A percentile compares a stretch with the other conserved stretches of the same genome.
These are phyloP conservation scores for Blastomyces gilchristii DNA, from an alignment of 2,329 filamentous ascomycete species.

Conservation along the genomic window DNA sequence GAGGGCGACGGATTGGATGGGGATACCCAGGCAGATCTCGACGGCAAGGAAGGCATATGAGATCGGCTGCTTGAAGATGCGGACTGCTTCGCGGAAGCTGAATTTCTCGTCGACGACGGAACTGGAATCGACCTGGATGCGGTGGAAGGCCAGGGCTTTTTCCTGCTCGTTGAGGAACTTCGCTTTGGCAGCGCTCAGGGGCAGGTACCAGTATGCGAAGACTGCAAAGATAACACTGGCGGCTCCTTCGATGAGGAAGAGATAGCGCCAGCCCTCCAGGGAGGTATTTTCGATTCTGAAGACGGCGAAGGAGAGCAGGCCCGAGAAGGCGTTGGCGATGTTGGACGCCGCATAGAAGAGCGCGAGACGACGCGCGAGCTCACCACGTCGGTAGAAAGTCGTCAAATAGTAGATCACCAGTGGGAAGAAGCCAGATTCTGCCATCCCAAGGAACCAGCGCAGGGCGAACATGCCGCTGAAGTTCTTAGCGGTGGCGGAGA, in stretches of 20 bases:
- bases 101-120: conserved; percentile 51
- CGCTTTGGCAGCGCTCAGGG: conserved; percentile 52
- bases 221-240: conserved; percentile 51
- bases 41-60: conserved; percentile 47
- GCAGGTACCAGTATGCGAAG: conserved; percentile 61
- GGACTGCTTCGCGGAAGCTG: conserved; percentile 41
- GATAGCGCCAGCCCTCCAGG: conserved; percentile 43
- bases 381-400: conserved; percentile 60
- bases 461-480: conserved; percentile 58
- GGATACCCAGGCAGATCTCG: conserved; percentile 50
- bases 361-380: conserved; percentile 59
- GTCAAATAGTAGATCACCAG: conserved; percentile 56
- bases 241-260: conserved; percentile 48
- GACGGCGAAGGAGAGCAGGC: conserved; percentile 49
- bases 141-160: conserved; percentile 56
- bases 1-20: conserved; percentile 46
- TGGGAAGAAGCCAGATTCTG: conserved; percentile 60
- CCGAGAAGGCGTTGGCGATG: conserved; percentile 59
- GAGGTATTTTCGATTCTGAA: conserved; percentile 47
- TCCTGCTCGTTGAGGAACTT: conserved; percentile 57
- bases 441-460: conserved; percentile 59
- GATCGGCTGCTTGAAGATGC: conserved; percentile 45
- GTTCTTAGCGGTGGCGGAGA: conserved; percentile 47
- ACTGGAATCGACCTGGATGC: conserved; percentile 67
- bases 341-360: conserved; percentile 68